phyloP scores from a whole-genome alignment of 139 green algal genomes.

The Chlamydomonas sp. region DNA sequence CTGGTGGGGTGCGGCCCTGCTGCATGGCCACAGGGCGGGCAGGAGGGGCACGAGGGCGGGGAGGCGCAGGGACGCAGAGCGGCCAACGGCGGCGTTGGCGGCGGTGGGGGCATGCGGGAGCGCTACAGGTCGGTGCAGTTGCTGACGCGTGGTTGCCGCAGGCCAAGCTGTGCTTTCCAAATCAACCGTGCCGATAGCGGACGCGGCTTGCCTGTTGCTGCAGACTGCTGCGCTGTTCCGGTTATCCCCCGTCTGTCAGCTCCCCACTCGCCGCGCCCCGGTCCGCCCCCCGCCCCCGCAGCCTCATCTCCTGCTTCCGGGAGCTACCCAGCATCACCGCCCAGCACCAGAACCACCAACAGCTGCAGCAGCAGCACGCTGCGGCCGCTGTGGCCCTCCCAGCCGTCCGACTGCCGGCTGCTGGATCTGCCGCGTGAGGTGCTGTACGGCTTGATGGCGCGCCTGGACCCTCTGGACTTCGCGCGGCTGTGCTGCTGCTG shows the following conservation, averaged over 20 bases:
- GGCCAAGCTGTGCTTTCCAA: neutral
- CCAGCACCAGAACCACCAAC: neutral
- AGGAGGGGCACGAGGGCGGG: too few relatives aligned
- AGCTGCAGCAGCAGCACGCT: neutral
- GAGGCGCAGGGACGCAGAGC: neutral
- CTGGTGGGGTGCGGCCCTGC: neutral
- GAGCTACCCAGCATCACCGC: conserved; percentile 43
- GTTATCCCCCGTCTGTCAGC: neutral
- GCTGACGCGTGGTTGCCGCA: too few relatives aligned
- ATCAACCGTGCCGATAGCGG: too few relatives aligned
- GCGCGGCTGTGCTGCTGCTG: conserved; percentile 18
- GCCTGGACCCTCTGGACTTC: conserved; percentile 33
- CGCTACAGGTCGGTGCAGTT: conserved; percentile 5
- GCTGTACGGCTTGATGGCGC: conserved; percentile 8
- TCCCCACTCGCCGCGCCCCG: too few relatives aligned
- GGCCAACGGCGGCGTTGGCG: neutral
- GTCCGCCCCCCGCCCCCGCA: neutral
- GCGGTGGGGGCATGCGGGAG: neutral
- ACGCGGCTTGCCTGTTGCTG: too few relatives aligned
- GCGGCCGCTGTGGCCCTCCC: neutral
- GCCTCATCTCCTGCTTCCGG: conserved; percentile 49
- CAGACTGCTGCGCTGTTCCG: neutral
- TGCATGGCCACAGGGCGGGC: too few relatives aligned
- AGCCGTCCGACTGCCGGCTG: neutral
- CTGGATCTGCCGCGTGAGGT: neutral